Percentiles rank a stretch among this genome's conserved stretches.
phyloP scores from a whole-genome alignment of 2,329 filamentous ascomycete species.

The Coniosporium tulheliwenetii region DNA sequence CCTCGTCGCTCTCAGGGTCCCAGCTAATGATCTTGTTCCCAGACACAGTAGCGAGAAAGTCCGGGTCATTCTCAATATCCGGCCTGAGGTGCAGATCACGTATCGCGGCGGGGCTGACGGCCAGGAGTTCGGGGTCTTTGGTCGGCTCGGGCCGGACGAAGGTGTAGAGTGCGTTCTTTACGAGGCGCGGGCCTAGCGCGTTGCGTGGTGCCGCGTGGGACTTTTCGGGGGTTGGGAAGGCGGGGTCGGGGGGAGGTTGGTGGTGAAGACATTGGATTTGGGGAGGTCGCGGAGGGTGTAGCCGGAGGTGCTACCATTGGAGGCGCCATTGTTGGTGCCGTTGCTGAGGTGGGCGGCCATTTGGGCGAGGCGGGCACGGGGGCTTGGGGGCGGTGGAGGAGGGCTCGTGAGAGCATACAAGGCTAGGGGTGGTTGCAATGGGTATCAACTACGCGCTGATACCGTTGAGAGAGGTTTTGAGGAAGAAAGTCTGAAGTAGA shows the following conservation, averaged over 20 bases:
- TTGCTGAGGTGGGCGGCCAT: conserved; percentile 27
- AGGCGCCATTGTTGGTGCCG: conserved; percentile 4
- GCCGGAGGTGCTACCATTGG: conserved; percentile 11
- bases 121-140: conserved; percentile 62
- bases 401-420: conserved; percentile 7
- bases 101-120: conserved; percentile 64
- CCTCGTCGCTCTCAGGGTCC: conserved; percentile 44
- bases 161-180: conserved; percentile 74
- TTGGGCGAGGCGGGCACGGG: conserved; percentile 19
- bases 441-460: too few species aligned
- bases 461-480: too few species aligned
- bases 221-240: conserved; percentile 63
- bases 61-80: conserved; percentile 52
- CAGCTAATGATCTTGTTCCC: conserved; percentile 74
- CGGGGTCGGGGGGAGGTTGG: conserved; percentile 58
- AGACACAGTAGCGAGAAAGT: conserved; percentile 62
- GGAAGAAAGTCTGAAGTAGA: too few species aligned
- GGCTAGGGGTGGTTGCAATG: too few species aligned
- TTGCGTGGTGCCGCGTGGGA: conserved; percentile 72
- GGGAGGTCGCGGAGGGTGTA: conserved; percentile 36
- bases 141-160: conserved; percentile 72
- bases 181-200: conserved; percentile 63
- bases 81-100: conserved; percentile 61
- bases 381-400: conserved; percentile 3
- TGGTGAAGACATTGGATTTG: conserved; percentile 50